phyloP scores from a whole-genome alignment of 306 rosid species.

The Fragaria vesca region DNA sequence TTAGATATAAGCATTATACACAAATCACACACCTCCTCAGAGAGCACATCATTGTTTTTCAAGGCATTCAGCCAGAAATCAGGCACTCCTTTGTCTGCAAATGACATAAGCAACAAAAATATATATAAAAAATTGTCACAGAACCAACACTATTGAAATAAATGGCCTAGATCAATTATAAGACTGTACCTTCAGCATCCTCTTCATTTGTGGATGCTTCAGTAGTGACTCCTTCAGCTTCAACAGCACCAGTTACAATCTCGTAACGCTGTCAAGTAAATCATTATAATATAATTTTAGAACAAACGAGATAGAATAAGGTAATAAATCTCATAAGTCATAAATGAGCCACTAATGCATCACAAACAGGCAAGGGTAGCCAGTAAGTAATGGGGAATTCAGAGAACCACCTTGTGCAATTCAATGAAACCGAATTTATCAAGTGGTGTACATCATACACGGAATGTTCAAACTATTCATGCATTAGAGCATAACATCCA shows the following conservation, averaged over 20 bases:
- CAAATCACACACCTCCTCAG: slow-evolving; percentile 68
- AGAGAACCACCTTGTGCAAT: neutral
- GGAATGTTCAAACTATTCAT: neutral
- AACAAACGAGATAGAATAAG: neutral
- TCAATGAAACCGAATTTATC: neutral
- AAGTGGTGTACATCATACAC: neutral
- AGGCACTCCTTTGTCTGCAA: slow-evolving; percentile 81
- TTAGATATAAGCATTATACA: neutral
- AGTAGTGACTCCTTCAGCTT: slow-evolving; percentile 54
- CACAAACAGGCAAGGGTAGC: neutral
- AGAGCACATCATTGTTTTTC: slow-evolving; percentile 83
- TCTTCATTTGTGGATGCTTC: slow-evolving; percentile 44
- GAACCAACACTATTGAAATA: neutral
- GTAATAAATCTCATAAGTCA: neutral
- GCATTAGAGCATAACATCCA: neutral
- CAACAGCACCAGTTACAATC: slow-evolving; percentile 70
- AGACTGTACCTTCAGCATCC: slow-evolving; percentile 46
- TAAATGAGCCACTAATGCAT: neutral
- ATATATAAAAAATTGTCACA: neutral
- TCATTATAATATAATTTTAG: neutral
- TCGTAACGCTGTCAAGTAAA: slow-evolving; percentile 57
- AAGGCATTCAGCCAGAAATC: slow-evolving; percentile 88
- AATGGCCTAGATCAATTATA: neutral
- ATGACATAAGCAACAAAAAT: slow-evolving; percentile 8
- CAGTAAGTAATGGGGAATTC: neutral